Evolutionary conservation across 2,329 filamentous ascomycete species (phyloP).

Genomic region (Tolypocladium ovalisporum): DNA sequence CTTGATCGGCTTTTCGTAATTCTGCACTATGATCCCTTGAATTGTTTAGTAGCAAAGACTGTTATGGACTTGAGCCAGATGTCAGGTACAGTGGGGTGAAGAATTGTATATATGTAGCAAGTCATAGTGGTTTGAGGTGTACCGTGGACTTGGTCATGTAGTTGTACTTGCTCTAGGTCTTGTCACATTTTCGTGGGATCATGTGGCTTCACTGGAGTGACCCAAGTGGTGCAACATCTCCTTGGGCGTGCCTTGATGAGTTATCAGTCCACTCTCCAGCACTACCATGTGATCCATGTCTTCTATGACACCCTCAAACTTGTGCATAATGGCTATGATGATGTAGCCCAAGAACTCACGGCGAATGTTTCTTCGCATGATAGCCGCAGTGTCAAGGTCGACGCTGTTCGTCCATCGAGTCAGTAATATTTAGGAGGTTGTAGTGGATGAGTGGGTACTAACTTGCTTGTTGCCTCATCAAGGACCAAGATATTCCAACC

Average conservation of each 20-base stretch:
- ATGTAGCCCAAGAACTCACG: not conserved
- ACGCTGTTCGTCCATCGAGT: not conserved
- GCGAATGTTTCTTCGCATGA: not conserved
- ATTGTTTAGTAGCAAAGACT: too few species aligned
- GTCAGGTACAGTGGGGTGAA: too few species aligned
- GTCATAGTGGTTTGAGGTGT: too few species aligned
- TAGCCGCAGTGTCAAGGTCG: not conserved
- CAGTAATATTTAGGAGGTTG: not conserved
- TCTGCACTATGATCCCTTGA: too few species aligned
- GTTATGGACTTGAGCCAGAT: too few species aligned
- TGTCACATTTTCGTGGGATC: too few species aligned
- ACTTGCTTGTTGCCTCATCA: not conserved
- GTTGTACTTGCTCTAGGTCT: too few species aligned
- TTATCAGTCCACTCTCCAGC: not conserved
- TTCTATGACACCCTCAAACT: not conserved
- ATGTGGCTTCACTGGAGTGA: not conserved
- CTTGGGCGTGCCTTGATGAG: not conserved
- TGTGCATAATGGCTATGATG: not conserved
- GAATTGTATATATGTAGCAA: too few species aligned
- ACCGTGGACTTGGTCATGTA: too few species aligned
- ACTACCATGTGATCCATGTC: not conserved
- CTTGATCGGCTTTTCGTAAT: too few species aligned
- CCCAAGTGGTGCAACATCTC: not conserved
- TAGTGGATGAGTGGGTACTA: not conserved
- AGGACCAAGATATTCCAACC: not conserved